Evolutionary conservation across 495 filamentous ascomycete genomes (phyloP), one percentile per base, ranked within the genome.

Genomic region (Oidiodendron maius): DNA sequence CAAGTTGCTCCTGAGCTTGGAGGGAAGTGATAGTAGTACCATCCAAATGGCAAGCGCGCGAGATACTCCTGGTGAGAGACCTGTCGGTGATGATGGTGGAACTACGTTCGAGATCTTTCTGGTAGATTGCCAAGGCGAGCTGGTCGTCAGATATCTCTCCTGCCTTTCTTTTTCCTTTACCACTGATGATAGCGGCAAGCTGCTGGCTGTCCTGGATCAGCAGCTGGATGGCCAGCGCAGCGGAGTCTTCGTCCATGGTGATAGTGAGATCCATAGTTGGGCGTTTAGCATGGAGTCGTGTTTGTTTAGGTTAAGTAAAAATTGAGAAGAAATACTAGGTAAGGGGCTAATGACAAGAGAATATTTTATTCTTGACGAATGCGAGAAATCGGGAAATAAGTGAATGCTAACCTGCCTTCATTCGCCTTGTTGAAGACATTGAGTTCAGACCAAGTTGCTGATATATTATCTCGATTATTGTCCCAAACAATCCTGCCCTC

Each of bases 31-130:
- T 18, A 10, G 52, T 36, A 22, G 40, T 38, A 6, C 51, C 53
- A 54, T 71, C 67, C 1, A 35, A 44, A 13, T 61, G 59, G 11
- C 61, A 49, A 4, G 67, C 63, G 4, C 25, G 36, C 4, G 61
- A 55, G 28, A 68, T 56, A 39, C 66, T 69, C 20, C 45, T 60
- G 9, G 52, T 54, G 57, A 69, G 64, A 40, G 49, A 24, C 16
- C 48, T 53, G 48, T 69, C 64, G 1, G 42, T 32, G 4, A 59
- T 18, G 34, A 61, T 45, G 0, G 37, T 36, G 13, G 40, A 38
- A 17, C 40, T 56, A 6, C 20, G 32, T 20, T 56, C 8, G 4
- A 69, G 46, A 13, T 69, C 64, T 25, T 63, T 35, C 3, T 45
- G 42, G 40, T 58, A 62, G 12, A 62, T 40, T 12, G 52, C 37